Conservation (phyloP, 192 early-diverging fungal species). For the Backusella tuberculispora region DNA sequence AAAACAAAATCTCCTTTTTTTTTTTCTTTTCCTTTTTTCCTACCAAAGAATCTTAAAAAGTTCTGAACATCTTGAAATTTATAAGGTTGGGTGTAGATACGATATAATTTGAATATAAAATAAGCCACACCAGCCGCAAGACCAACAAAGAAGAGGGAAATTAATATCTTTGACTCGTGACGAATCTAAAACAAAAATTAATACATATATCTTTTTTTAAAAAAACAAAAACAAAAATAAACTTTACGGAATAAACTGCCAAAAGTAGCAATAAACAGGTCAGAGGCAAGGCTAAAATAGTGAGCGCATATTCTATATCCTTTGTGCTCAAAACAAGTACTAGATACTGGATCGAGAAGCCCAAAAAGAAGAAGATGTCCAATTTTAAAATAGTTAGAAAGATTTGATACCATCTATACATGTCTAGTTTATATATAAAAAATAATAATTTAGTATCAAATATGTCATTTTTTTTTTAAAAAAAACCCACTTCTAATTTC, state of each 20-base stretch:
- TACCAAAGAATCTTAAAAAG: constrained; percentile 78
- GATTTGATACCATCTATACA: constrained; percentile 75
- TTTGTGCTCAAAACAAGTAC: constrained; percentile 53
- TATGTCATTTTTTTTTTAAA: not conserved
- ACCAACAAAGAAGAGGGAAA: constrained; percentile 62
- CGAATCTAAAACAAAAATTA: constrained; percentile 45
- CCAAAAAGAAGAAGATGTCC: constrained; percentile 83
- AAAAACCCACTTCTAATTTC: constrained; percentile 57
- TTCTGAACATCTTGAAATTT: constrained; percentile 57
- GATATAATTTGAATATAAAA: constrained; percentile 67
- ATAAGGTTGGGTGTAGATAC: constrained; percentile 54
- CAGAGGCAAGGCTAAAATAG: constrained; percentile 59
- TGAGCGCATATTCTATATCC: constrained; percentile 56
- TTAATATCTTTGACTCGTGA: constrained; percentile 63
- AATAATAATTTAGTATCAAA: constrained; percentile 4
- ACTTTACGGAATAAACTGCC: constrained; percentile 62
- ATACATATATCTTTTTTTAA: constrained; percentile 13
- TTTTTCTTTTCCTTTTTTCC: not conserved
- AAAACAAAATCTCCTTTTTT: too few relatives aligned
- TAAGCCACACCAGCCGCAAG: constrained; percentile 67
- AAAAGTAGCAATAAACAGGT: constrained; percentile 64
- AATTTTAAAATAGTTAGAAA: constrained; percentile 82
- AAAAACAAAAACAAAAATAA: not conserved
- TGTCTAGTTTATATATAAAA: constrained; percentile 37
- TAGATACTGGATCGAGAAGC: constrained; percentile 71